Evolutionary conservation across 1,139 yeast species (phyloP), one percentile per base, ranked within the genome.

Genomic region (Arxiozyma slooffiae): DNA sequence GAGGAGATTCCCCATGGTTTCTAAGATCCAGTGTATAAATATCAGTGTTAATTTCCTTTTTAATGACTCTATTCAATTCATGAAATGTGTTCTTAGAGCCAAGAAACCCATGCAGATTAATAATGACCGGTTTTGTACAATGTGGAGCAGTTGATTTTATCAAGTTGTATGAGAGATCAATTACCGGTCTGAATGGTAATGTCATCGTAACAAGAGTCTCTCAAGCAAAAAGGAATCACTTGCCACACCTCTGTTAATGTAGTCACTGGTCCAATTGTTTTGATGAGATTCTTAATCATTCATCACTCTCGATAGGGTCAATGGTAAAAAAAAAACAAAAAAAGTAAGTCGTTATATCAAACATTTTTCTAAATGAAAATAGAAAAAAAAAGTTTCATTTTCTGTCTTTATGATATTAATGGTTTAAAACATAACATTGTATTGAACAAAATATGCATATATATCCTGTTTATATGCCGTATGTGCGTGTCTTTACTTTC

Each of bases 1-100:
- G 71, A 5, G 73, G 71, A 0, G 79, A 71, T 2, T 63, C 61
- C 1, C 84, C 84, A 60, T 79, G 83, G 57, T 77, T 77, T 53
- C 84, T 64, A 48, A 78, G 61, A 59, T 79, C 84, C 1, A 78
- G 57, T 1, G 75, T 74, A 52, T 64, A 68, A 0, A 73, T 59
- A 38, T 62, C 62, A 3, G 64, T 55, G 36, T 57, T 50, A 24
- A 67, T 46, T 21, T 69, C 68, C 63, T 61, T 53, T 62, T 75
- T 59, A 51, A 78, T 61, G 41, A 60, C 63, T 38, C 53, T 57
- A 49, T 57, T 59, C 1, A 63, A 22, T 4, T 58, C 52, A 41
- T 60, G 60, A 40, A 62, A 61, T 47, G 54, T 57, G 7, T 52
- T 50, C 18, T 54, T 53, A 4, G 62, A 55, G 3, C 69, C 69